Base-by-base conservation (phyloP, 257 asterid genomes). In the Henckelia pumila region DNA sequence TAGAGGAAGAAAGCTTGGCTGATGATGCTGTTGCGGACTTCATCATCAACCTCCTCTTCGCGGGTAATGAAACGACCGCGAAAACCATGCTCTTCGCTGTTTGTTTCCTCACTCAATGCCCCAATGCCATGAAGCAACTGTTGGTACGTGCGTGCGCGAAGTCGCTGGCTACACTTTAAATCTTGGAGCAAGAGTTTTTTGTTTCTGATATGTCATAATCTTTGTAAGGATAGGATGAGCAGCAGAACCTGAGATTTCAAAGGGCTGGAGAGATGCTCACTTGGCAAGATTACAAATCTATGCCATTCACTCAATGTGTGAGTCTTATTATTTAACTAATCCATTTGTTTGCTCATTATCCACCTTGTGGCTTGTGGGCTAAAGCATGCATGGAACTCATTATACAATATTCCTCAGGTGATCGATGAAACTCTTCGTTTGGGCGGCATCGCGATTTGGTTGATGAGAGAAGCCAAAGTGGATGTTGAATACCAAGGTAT, bases 1-100 rank as follows among this genome's bases (percentile, higher is more conserved):
- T 87, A 25, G 92, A 89, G 65, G 98, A 89, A 80, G 89, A 89
- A 73, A 84, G 84, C 88, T 62, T 92, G 75, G 86, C 95, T n/a
- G 95, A 92, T 72, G 88, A 84, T 22, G 86, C 82, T 28, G 84
- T 87, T 47, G 95, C 92, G 10, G 96, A 92, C 83, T 89, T 92
- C 72, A 87, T 89, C 10, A 89, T 92, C 69, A 92, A 89, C 76
- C 95, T 89, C 70, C 85, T 92, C 61, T 92, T 92, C 55, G 98
- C 98, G n/a, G 98, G 96, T 24, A 92, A 89, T 55, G 98, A 92
- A 71, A 92, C 98, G 5, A 89, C 98, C 0, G 88, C 98, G 63
- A 89, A 92, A 77, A 92, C 96, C 70, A 92, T 89, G 96, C 86
- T 89, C 59, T 87, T 89, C 69, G 88, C 98, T 63, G 85, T 92